phyloP scores from a whole-genome alignment of 768 basidiomycete species.

The Hygrocybe coccinea region DNA sequence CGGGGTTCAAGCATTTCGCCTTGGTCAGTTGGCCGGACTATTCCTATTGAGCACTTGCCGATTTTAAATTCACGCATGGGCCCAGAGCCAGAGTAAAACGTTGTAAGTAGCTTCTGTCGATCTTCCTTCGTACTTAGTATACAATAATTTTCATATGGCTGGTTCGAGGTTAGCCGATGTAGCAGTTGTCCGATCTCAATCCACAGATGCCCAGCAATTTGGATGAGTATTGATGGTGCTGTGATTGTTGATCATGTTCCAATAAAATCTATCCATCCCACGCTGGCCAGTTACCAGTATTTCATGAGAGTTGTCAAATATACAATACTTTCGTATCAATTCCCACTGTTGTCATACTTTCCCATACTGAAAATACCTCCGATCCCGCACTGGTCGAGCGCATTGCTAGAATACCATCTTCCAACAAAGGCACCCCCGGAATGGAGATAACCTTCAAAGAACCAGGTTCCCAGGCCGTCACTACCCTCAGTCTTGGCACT shows the following conservation, averaged over 20 bases:
- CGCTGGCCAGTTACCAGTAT: too few species aligned
- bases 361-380: conserved; percentile 57
- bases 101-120: neutral
- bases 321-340: neutral
- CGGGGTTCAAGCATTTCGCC: neutral
- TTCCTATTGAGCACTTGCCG: neutral
- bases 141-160: too few species aligned
- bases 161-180: too few species aligned
- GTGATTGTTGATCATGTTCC: neutral
- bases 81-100: too few species aligned
- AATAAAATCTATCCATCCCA: too few species aligned
- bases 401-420: conserved; percentile 42
- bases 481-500: conserved; percentile 32
- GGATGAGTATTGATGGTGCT: too few species aligned
- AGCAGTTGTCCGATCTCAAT: too few species aligned
- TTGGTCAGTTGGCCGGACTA: neutral
- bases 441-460: conserved; percentile 53
- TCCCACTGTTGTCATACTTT: conserved; percentile 23
- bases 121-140: too few species aligned
- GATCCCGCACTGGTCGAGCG: conserved; percentile 31
- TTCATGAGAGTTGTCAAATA: too few species aligned
- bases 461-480: conserved; percentile 44
- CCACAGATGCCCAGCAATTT: too few species aligned
- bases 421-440: conserved; percentile 50
- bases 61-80: too few species aligned